phyloP scores from a whole-genome alignment of 108 stramenopile species.

The Schizochytrium sp. region DNA sequence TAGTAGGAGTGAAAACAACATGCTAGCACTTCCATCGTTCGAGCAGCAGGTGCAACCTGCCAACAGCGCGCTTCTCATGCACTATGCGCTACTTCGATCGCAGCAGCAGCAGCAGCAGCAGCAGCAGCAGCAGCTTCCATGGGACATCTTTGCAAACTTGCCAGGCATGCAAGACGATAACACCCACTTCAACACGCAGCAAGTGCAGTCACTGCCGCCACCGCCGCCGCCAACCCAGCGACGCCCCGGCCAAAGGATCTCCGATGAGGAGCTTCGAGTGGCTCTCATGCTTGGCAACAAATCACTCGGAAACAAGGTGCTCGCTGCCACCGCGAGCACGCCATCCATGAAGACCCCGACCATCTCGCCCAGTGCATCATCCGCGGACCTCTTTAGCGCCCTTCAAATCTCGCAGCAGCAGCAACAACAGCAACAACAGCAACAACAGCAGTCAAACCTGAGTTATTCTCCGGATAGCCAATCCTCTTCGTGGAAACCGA shows the following conservation, averaged over 20 bases:
- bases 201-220: too few species aligned
- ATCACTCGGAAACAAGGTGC: not conserved
- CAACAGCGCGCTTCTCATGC: not conserved
- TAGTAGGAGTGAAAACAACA: not conserved
- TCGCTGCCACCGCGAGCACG: not conserved
- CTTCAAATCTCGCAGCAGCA: too few species aligned
- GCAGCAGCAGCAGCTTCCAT: not conserved
- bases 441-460: too few species aligned
- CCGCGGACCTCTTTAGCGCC: too few species aligned
- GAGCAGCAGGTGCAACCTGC: too few species aligned
- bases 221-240: too few species aligned
- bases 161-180: not conserved
- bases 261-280: not conserved
- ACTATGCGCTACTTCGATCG: not conserved
- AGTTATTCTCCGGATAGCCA: too few species aligned
- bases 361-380: not conserved
- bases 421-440: too few species aligned
- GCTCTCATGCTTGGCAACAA: not conserved
- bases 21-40: not conserved
- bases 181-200: too few species aligned
- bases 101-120: conserved; percentile 6
- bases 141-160: not conserved
- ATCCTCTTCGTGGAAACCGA: too few species aligned
- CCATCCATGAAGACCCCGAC: not conserved
- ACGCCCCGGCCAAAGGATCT: not conserved